Conservation (phyloP, 1,139 yeast species). For the Yamadazyma dendronema region DNA sequence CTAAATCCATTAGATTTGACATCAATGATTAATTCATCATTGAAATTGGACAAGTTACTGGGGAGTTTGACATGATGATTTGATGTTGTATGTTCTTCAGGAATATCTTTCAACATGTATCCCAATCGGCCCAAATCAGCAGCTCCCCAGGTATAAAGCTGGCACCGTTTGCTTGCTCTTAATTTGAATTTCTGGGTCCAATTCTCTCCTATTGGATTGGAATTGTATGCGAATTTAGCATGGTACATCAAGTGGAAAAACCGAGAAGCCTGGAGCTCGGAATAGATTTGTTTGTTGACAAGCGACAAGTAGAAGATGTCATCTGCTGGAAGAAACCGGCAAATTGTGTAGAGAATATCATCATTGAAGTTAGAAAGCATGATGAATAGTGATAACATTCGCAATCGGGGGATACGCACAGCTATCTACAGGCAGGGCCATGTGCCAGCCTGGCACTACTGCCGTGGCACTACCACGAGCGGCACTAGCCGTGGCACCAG, state of each 20-base stretch:
- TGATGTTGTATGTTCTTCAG: conserved; percentile 26
- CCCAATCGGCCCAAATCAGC: conserved; percentile 59
- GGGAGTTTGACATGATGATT: conserved; percentile 41
- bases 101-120: conserved; percentile 31
- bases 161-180: conserved; percentile 38
- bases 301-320: conserved; percentile 50
- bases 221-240: conserved; percentile 46
- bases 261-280: conserved; percentile 28
- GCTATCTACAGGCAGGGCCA: no score
- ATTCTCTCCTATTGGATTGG: conserved; percentile 30
- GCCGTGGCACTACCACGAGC: no score
- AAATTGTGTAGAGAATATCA: conserved; percentile 40
- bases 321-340: conserved; percentile 35
- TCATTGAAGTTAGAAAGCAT: conserved; percentile 32
- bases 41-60: conserved; percentile 29
- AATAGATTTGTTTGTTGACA: conserved; percentile 36
- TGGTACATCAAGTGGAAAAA: conserved; percentile 49
- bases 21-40: conserved; percentile 46
- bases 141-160: conserved; percentile 65
- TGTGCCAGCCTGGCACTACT: no score
- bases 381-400: no score
- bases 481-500: no score
- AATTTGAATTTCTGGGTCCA: conserved; percentile 53
- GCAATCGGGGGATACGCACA: no score
- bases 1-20: conserved; percentile 67